Evolutionary conservation across 2,329 filamentous ascomycete species (phyloP), one percentile per base, ranked within the genome.

Genomic region (Microsporum ferrugineum): DNA sequence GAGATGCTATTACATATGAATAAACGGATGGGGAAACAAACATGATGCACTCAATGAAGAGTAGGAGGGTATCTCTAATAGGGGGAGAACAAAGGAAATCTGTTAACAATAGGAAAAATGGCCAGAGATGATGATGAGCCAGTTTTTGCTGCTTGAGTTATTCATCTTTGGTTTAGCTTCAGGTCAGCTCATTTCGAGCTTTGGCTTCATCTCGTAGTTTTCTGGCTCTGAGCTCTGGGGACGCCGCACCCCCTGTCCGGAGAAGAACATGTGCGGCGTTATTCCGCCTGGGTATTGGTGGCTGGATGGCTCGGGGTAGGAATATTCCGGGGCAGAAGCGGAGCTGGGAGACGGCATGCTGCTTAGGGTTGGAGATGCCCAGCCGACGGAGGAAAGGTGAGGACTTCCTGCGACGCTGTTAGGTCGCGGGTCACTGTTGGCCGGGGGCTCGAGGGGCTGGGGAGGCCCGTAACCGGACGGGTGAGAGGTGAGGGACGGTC

Each of bases 311-410:
- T 95, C 90, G 0, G 89, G 88, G 67, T 96, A 95, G 5, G 87
- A 84, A 70, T 95, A 96, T 64, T 88, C 85, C 7, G 45, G 45
- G 5, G 45, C 45, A 10, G 45, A 49, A 12, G 45, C 45, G 57
- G 82, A 84, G 51, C 81, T 83, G 51, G 91, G 88, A 6, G 88
- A 87, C 7, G 87, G 84, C 66, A 90, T 84, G 36, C 82, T 82
- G 65, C 84, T 83, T 66, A 91, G 88, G 1, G 86, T 84, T 2
- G 91, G 91, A 3, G 91, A 95, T 66, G 90, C 88, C 91, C 92
- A 96, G 60, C 89, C 88, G 64, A 89, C 82, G 63, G 82, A 85
- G 64, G 78, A 76, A 84, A 96, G 89, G 73, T 96, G 91, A 58
- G 92, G 91, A 73, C 91, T 96, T 59, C 88, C 88, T 61, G 79